Conservation (phyloP, 306 rosid genomes). For the Dryas drummondii region DNA sequence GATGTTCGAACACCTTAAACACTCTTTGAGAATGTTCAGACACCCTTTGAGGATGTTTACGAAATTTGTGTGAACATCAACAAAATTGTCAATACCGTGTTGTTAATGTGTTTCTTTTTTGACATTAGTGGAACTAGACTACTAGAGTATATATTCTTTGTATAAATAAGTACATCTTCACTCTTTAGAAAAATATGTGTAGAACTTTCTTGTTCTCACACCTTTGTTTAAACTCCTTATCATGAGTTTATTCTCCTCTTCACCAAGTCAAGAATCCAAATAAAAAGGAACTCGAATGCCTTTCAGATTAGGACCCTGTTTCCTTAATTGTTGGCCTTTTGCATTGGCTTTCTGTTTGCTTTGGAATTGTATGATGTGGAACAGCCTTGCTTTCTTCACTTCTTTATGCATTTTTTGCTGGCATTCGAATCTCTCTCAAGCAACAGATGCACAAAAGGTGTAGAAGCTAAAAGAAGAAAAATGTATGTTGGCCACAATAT, state of each 20-base stretch:
- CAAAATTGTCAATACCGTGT: too few species aligned
- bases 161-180: background rate
- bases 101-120: too few species aligned
- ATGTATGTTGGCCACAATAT: background rate
- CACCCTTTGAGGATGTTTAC: too few species aligned
- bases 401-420: background rate
- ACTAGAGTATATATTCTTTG: too few species aligned
- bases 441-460: background rate
- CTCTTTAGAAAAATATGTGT: background rate
- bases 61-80: too few species aligned
- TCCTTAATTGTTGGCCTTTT: background rate
- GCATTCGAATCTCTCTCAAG: background rate
- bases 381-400: background rate
- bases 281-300: conserved; percentile 2
- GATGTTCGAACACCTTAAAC: too few species aligned
- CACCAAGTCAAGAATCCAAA: conserved; percentile 42
- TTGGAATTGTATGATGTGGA: background rate
- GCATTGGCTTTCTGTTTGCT: background rate
- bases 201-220: background rate
- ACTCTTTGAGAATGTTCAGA: too few species aligned
- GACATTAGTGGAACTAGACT: too few species aligned
- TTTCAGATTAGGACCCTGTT: background rate
- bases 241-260: conserved; percentile 17
- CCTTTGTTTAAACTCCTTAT: background rate
- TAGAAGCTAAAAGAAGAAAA: background rate